Percentiles rank a stretch among this genome's conserved stretches.
Evolutionary conservation across 768 basidiomycete genomes (phyloP).

Genomic region (Pleurotus tuber-regium): DNA sequence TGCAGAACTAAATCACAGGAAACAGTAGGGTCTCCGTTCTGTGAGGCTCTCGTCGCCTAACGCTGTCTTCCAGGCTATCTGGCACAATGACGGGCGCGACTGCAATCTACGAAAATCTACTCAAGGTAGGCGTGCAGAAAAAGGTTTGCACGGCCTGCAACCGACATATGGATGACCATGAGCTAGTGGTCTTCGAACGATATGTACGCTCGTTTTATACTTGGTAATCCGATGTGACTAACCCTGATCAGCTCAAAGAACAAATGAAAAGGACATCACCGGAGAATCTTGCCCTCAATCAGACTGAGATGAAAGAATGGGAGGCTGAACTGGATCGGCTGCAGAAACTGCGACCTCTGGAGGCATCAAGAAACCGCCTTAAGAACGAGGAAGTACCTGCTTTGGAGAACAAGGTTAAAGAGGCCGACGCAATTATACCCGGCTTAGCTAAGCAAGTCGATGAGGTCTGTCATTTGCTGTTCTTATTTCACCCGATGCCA

Average conservation of each 20-base stretch:
- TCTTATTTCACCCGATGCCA: conserved; percentile 5
- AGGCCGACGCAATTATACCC: conserved; percentile 54
- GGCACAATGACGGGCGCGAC: conserved; percentile 29
- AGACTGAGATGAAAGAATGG: conserved; percentile 59
- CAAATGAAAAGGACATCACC: conserved; percentile 57
- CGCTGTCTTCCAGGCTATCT: conserved; percentile 21
- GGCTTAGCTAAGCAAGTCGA: conserved; percentile 53
- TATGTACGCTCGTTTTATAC: conserved; percentile 58
- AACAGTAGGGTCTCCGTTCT: conserved; percentile 49
- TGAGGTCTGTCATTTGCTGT: conserved; percentile 41
- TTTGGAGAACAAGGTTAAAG: conserved; percentile 59
- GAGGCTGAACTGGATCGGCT: conserved; percentile 50
- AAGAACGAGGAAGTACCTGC: conserved; percentile 61
- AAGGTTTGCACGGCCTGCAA: conserved; percentile 78
- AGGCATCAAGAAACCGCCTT: conserved; percentile 53
- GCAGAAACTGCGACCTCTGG: conserved; percentile 57
- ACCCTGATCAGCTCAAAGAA: conserved; percentile 50
- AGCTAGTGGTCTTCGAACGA: conserved; percentile 61
- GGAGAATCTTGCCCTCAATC: conserved; percentile 38
- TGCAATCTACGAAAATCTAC: conserved; percentile 49
- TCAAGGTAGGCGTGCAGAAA: conserved; percentile 57
- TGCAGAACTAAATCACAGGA: conserved; percentile 39
- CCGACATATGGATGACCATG: conserved; percentile 54
- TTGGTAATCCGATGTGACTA: conserved; percentile 15
- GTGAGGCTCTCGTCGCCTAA: too few species aligned